Evolutionary conservation across 2,329 filamentous ascomycete genomes (phyloP).

Genomic region (Penicillium sp.): DNA sequence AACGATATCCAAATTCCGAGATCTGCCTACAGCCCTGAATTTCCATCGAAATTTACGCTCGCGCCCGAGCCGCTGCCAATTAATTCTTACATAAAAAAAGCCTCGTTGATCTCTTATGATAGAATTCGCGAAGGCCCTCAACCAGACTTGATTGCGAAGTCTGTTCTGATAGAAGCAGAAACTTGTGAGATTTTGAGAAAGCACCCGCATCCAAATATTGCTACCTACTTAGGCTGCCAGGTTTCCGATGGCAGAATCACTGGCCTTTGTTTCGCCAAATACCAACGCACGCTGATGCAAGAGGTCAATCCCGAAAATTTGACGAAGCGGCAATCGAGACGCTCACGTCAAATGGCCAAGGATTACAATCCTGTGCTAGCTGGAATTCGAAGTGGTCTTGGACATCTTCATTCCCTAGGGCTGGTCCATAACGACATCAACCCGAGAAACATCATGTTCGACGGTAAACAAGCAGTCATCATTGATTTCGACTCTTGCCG

Average conservation of each 20-base stretch:
- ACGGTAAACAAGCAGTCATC: conserved; percentile 33
- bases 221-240: conserved; percentile 1
- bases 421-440: conserved; percentile 93
- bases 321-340: neutral
- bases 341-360: neutral
- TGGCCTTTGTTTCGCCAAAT: neutral
- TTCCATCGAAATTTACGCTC: too few species aligned
- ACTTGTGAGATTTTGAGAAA: neutral
- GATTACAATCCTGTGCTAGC: neutral
- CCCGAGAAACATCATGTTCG: conserved; percentile 84
- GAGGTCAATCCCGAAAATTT: neutral
- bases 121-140: too few species aligned
- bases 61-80: too few species aligned
- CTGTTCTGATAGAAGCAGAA: neutral
- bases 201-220: conserved; percentile 1
- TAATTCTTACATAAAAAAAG: too few species aligned
- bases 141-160: too few species aligned
- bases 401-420: conserved; percentile 74
- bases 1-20: too few species aligned
- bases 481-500: conserved; percentile 15
- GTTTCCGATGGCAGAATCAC: neutral
- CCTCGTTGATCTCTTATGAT: too few species aligned
- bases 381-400: conserved; percentile 54
- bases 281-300: neutral
- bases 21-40: too few species aligned